Evolutionary conservation across 257 asterid genomes (phyloP), one percentile per base, ranked within the genome.

Genomic region (Solanum rostratum): DNA sequence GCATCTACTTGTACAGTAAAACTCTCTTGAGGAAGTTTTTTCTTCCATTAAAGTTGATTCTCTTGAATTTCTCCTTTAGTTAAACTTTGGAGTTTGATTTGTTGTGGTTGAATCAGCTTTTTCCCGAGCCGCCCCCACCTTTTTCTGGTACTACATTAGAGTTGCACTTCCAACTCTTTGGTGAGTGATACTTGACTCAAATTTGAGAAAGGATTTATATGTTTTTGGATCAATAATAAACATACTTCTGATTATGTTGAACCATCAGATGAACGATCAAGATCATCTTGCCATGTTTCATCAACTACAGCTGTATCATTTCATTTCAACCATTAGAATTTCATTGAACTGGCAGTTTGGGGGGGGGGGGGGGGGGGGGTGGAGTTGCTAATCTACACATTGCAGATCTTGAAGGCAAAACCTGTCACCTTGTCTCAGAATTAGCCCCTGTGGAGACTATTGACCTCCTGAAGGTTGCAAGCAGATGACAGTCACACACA

Each of bases 361-460:
- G n/a, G n/a, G n/a, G n/a, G n/a, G n/a, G n/a, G n/a, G n/a, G n/a
- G n/a, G n/a, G n/a, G n/a, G n/a, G n/a, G n/a, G n/a, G n/a, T n/a
- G n/a, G n/a, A n/a, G n/a, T n/a, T n/a, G n/a, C n/a, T n/a, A n/a
- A n/a, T n/a, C n/a, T n/a, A n/a, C n/a, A n/a, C n/a, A 98, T 92
- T 68, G 89, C 74, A 83, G 98, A 94, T 88, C 87, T 89, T 43
- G 94, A 87, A 82, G 99, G 97, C 50, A 92, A 88, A 86, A 92
- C 94, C 55, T 93, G 96, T 82, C 92, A 92, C 86, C 92, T 94
- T 55, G 85, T 92, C 70, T 86, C 85, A 84, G 97, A 93, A 80
- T 91, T 92, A 12, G 86, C 86, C 55, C 45, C 88, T 90, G 90
- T 88, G 3, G 97, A 93, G 91, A 92, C 94, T 82, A 89, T 91